Base-by-base conservation (phyloP, 1,139 yeast species). In the Yamadazyma oceani region DNA sequence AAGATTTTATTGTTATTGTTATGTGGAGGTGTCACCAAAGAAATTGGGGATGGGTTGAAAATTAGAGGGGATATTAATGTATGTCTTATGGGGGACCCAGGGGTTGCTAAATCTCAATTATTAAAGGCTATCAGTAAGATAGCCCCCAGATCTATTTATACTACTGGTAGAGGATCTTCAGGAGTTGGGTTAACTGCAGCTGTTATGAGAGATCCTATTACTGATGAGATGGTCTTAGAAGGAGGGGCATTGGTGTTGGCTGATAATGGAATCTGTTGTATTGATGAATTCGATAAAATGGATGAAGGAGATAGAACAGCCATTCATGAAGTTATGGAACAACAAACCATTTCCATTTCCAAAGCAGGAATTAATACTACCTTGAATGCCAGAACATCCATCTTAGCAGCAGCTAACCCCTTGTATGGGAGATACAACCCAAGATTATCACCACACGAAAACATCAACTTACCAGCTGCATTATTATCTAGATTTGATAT, bases 121-220 rank as follows among this genome's bases (percentile, higher is more conserved):
- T 73, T 94, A 46, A 92, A 92, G 60, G 87, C 95, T 25, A 87
- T 94, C 46, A 77, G 90, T 40, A 89, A 90, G 54, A 87, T 94
- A 35, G 95, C 98, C 1, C 98, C 99, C 21, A 78, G 98, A 58
- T 95, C 96, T 35, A 95, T 94, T 28, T 94, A 94, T 63, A 94
- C 99, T 7, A 94, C 98, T 1, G 99, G 99, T 67, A 80, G 96
- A 57, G 99, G 99, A 59, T 89, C 97, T 5, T 92, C 98, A 0
- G 99, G 98, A 39, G 99, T 94, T 34, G 99, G 99, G 65, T 74
- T 94, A 54, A 94, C 99, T 2, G 99, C 99, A 2, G 98, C 98
- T 0, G 98, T 94, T 29, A 89, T 92, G 96, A 79, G 95, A 55
- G 99, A 94, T 59, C 98, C 98, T 3, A 92, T 92, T 26, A 92